Evolutionary conservation across 352 stramenopile genomes (phyloP).

Genomic region (Phytopythium oedochilum): DNA sequence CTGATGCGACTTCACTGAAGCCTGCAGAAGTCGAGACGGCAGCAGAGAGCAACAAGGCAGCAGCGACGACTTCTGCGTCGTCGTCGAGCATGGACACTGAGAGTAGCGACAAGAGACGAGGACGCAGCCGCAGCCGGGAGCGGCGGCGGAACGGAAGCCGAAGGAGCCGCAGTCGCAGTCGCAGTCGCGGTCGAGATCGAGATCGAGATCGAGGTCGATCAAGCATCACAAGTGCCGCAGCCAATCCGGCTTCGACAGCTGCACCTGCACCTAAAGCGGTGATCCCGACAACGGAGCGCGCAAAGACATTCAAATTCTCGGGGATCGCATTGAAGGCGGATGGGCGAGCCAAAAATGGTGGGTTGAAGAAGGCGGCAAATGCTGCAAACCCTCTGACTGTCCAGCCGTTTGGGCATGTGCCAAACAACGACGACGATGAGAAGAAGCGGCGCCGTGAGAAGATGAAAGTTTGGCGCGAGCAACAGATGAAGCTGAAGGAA

Average conservation of each 20-base stretch:
- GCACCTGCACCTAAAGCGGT: background rate
- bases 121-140: slow-evolving; percentile 20
- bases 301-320: slow-evolving; percentile 67
- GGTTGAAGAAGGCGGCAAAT: slow-evolving; percentile 10
- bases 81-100: background rate
- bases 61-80: background rate
- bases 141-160: slow-evolving; percentile 10
- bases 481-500: slow-evolving; percentile 59
- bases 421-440: slow-evolving; percentile 16
- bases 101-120: slow-evolving; percentile 5
- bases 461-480: slow-evolving; percentile 48
- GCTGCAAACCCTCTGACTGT: slow-evolving; percentile 2
- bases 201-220: slow-evolving; percentile 9
- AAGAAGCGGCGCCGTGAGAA: slow-evolving; percentile 46
- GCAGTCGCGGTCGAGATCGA: too few relatives aligned
- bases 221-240: background rate
- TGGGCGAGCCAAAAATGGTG: slow-evolving; percentile 15
- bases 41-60: background rate
- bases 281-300: background rate
- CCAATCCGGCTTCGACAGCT: background rate
- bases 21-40: background rate
- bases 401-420: background rate
- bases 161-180: slow-evolving; percentile 25
- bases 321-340: slow-evolving; percentile 59
- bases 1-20: background rate